Evolutionary conservation across 1,284 basidiomycete genomes (phyloP), one percentile per base, ranked within the genome.

Genomic region (Malassezia restricta): DNA sequence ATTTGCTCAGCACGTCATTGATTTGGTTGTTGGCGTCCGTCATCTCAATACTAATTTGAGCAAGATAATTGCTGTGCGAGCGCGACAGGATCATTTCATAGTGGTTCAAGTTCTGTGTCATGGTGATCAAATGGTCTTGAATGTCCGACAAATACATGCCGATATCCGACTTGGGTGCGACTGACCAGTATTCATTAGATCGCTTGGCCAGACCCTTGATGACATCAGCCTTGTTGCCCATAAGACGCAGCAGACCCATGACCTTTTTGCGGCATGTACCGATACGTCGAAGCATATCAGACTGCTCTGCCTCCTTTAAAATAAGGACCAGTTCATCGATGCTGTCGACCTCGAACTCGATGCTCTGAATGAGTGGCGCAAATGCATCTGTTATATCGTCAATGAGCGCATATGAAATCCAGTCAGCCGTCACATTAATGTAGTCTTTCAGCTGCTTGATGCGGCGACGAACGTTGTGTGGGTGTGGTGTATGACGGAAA

Each of bases 321-420:
- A 99, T 99, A 52, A 98, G 58, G 60, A 98, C 94, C 32, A 99
- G 80, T 77, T 99, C 94, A 69, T 98, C 94, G 63, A 99, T 98
- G 56, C 84, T 87, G 76, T 99, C 94, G 75, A 98, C 94, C 76
- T 98, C 94, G 70, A 96, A 98, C 75, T 99, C 94, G 74, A 98
- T 99, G 68, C 84, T 83, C 75, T 96, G 94, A 66, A 99, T 98
- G 49, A 99, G 80, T 12, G 94, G 94, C 1, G 92, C 94, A 74
- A 99, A 99, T 4, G 91, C 92, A 74, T 99, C 94, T 50, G 94
- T 98, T 71, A 99, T 98, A 76, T 99, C 94, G 76, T 99, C 94
- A 71, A 99, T 98, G 55, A 99, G 82, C 14, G 94, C 94, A 68
- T 99, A 99, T 11, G 91, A 96, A 65, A 99, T 98, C 94, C 94